Evolutionary conservation across 176 grass and related monocot genomes (phyloP), one percentile per base, ranked within the genome.

Genomic region (Raddia guianensis): DNA sequence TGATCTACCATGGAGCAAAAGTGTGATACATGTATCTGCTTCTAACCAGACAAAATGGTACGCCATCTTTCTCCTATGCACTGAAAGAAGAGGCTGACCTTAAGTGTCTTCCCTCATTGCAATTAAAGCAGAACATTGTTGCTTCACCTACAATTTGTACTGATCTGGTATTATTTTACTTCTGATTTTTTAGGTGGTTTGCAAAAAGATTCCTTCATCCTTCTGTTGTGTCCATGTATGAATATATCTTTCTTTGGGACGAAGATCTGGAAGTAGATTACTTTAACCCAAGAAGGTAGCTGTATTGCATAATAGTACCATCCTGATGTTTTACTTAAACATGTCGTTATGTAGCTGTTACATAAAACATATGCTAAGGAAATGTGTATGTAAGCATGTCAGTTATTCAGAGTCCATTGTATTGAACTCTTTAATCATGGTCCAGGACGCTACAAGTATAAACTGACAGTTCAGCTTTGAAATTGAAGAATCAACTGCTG

Each of bases 171-270:
- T 81, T 48, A 70, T 89, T 80, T 85, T 78, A 35, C 12, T 73
- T 82, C 3, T 20, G 35, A 12, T 2, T 52, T 70, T 85, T 74
- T 86, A 98, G 95, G 92, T 98, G 95, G 95, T 94, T 94, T 86
- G 92, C 95, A 74, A 98, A 98, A 88, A 87, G 95, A 35, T 98
- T 98, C 75, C 92, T 98, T 61, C 95, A 94, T 70, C 95, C 95
- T 49, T 47, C 83, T 86, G 81, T 94, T 63, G 88, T 98, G 51
- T 94, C 90, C 18, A 83, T 75, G 47, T 98, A 98, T 42, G 50
- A 92, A 73, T 94, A 98, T 83, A 91, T 94, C 49, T 98, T 98
- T 70, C 76, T 98, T 85, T 98, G 95, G 95, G 90, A 98, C 18
- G 95, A 94, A 91, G 86, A 91, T 89, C 74, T 94, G 65, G 85